phyloP scores from a whole-genome alignment of 2,329 filamentous ascomycete species.

The Diaporthe longicolla region DNA sequence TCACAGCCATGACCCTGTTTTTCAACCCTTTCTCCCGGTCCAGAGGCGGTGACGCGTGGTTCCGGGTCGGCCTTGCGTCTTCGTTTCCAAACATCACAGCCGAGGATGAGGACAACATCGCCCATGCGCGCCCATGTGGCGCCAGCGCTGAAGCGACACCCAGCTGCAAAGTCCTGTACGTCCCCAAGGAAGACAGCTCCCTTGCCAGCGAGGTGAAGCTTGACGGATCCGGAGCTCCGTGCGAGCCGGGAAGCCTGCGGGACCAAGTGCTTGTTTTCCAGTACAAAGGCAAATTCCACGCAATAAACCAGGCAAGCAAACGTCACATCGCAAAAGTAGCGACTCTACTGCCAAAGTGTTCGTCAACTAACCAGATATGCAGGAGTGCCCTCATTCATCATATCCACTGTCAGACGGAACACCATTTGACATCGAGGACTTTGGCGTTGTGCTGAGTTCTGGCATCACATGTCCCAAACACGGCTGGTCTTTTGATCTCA shows the following conservation, averaged over 20 bases:
- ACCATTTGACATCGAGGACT: conserved; percentile 43
- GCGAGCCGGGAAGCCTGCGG: conserved; percentile 33
- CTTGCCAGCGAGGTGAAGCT: conserved; percentile 33
- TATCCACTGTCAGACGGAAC: conserved; percentile 41
- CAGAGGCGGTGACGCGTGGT: conserved; percentile 38
- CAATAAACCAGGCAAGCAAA: conserved; percentile 38
- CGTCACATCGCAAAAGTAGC: too few species aligned
- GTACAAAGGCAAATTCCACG: conserved; percentile 41
- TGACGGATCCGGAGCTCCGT: conserved; percentile 15
- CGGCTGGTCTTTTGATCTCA: conserved; percentile 41
- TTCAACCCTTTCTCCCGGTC: conserved; percentile 39
- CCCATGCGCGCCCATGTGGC: conserved; percentile 30
- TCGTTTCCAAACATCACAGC: conserved; percentile 40
- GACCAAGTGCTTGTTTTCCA: conserved; percentile 42
- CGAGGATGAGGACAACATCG: conserved; percentile 33
- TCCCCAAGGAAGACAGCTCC: conserved; percentile 40
- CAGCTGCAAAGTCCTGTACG: conserved; percentile 37
- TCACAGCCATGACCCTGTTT: conserved; percentile 29
- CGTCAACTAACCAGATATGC: neutral
- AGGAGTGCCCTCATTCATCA: conserved; percentile 43
- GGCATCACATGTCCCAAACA: conserved; percentile 42
- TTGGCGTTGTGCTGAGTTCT: conserved; percentile 41
- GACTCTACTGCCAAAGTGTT: neutral
- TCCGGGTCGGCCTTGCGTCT: conserved; percentile 34
- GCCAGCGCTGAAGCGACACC: neutral